Evolutionary conservation across 768 basidiomycete genomes (phyloP).

Genomic region (Cantharellus anzutake): DNA sequence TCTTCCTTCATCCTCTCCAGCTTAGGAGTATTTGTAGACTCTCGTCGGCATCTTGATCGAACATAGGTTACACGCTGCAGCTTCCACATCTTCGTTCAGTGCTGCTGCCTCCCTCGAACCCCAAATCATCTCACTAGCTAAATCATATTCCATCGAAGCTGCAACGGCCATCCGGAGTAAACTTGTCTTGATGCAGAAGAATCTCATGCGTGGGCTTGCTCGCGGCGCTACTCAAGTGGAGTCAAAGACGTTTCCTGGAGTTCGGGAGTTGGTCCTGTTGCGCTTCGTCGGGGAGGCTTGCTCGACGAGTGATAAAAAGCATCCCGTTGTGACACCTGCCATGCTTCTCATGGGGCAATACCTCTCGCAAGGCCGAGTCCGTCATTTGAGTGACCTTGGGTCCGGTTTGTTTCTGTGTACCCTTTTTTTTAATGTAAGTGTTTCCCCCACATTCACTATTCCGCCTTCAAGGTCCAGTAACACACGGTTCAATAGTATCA

Average conservation of each 20-base stretch:
- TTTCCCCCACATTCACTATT: background rate
- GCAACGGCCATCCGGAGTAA: slow-evolving; percentile 70
- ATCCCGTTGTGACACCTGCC: slow-evolving; percentile 73
- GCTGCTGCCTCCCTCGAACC: slow-evolving; percentile 49
- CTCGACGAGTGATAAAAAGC: slow-evolving; percentile 90
- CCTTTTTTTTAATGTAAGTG: slow-evolving; percentile 31
- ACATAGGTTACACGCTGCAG: slow-evolving; percentile 60
- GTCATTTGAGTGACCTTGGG: slow-evolving; percentile 52
- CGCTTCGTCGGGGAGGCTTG: slow-evolving; percentile 66
- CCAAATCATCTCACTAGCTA: slow-evolving; percentile 60
- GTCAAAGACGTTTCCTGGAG: slow-evolving; percentile 76
- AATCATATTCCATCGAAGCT: slow-evolving; percentile 59
- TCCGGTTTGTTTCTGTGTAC: slow-evolving; percentile 83
- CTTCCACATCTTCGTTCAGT: slow-evolving; percentile 37
- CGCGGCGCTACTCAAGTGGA: slow-evolving; percentile 37
- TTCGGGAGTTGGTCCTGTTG: slow-evolving; percentile 63
- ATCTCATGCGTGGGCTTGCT: slow-evolving; percentile 65
- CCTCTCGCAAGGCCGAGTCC: slow-evolving; percentile 64
- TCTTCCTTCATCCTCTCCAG: background rate
- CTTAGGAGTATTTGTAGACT: slow-evolving; percentile 25
- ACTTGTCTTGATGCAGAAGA: slow-evolving; percentile 82
- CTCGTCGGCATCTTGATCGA: slow-evolving; percentile 69
- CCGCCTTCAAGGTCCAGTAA: background rate
- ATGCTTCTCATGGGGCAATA: slow-evolving; percentile 83
- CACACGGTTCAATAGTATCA: slow-evolving; percentile 46